These are phyloP conservation scores for Leccinum truebloodii DNA, from an alignment of 768 basidiomycete genomes.

Conservation along the genomic window DNA sequence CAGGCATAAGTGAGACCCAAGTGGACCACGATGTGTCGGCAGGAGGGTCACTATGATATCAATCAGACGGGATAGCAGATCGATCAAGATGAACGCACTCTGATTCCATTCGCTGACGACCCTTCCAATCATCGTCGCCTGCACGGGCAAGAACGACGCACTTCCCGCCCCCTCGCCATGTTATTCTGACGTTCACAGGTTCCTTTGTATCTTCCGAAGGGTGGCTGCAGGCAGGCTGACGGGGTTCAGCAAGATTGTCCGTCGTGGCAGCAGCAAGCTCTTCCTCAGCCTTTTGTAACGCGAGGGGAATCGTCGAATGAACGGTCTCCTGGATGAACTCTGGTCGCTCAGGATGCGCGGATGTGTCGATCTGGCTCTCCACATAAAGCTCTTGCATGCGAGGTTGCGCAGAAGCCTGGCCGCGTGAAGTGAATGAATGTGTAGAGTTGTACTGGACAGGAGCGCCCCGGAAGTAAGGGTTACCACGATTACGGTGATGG, in stretches of 20 bases:
- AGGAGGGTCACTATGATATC: constrained; percentile 28
- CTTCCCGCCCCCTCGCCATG: constrained; percentile 66
- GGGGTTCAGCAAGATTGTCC: constrained; percentile 18
- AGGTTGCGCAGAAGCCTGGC: constrained; percentile 36
- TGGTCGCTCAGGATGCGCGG: constrained; percentile 31
- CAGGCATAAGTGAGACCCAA: constrained; percentile 66
- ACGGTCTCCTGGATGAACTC: constrained; percentile 60
- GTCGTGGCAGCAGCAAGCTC: constrained; percentile 20
- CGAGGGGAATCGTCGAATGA: constrained; percentile 61
- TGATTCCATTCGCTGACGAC: constrained; percentile 60
- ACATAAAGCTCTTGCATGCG: constrained; percentile 51
- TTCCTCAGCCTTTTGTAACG: constrained; percentile 41
- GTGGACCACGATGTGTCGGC: constrained; percentile 39
- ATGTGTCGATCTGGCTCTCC: constrained; percentile 33
- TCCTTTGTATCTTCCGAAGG: constrained; percentile 32
- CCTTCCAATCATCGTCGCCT: constrained; percentile 77
- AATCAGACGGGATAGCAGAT: constrained; percentile 19
- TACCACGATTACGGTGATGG: constrained; percentile 31
- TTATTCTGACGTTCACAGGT: constrained; percentile 49
- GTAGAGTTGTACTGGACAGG: constrained; percentile 44
- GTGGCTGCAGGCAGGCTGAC: constrained; percentile 22
- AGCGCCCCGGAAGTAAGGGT: constrained; percentile 37
- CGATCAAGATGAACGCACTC: constrained; percentile 47
- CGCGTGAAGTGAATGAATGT: constrained; percentile 40
- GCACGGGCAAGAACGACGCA: constrained; percentile 69